phyloP scores from a whole-genome alignment of 2,329 filamentous ascomycete genomes.

The Trichoderma sp. region DNA sequence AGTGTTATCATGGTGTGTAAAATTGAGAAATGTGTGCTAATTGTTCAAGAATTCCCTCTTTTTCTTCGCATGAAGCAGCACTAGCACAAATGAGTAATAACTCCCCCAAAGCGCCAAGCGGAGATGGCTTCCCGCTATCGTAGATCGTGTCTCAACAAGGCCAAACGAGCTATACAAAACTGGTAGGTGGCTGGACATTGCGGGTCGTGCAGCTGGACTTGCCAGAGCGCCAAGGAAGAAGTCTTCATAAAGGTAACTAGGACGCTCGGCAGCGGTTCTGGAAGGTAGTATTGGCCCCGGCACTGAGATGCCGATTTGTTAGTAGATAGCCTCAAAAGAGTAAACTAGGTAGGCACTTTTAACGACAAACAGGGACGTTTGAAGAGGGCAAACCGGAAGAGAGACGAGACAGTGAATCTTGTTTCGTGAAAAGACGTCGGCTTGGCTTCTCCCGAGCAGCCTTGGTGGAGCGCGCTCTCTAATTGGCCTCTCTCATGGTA shows the following conservation, averaged over 20 bases:
- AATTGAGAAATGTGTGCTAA: too few species aligned
- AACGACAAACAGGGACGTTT: not conserved
- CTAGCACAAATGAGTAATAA: not conserved
- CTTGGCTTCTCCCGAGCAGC: not conserved
- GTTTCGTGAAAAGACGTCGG: not conserved
- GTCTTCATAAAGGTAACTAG: too few species aligned
- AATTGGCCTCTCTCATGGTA: not conserved
- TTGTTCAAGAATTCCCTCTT: too few species aligned
- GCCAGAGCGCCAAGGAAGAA: not conserved
- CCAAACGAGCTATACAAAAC: not conserved
- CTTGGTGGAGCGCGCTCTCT: not conserved
- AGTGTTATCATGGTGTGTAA: not conserved
- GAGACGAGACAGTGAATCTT: not conserved
- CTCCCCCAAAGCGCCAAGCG: not conserved
- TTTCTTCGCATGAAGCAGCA: not conserved
- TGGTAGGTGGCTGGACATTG: not conserved
- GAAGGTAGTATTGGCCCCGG: constrained; percentile 6
- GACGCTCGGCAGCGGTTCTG: not conserved
- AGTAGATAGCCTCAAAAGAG: not conserved
- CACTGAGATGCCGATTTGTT: constrained; percentile 3
- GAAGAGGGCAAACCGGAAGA: not conserved
- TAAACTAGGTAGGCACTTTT: not conserved
- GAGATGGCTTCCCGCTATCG: constrained; percentile 3
- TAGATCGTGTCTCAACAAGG: not conserved
- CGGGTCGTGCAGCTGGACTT: not conserved